Evolutionary conservation across 805 yeast genomes (phyloP), one percentile per base, ranked within the genome.

Genomic region (Starmerella geochares): DNA sequence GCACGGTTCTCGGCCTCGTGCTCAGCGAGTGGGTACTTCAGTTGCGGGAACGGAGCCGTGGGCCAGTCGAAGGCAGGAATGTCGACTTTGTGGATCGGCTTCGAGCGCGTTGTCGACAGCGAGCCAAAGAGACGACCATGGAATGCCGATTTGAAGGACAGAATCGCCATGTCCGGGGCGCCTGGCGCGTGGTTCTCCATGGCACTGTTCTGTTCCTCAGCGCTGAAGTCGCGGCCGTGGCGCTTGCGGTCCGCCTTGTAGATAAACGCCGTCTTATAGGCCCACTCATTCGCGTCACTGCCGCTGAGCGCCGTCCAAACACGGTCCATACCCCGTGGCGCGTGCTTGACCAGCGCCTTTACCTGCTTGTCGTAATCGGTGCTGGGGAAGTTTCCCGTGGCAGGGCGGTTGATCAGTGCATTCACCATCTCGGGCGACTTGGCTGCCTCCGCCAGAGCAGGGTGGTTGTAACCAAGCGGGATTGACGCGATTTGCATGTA

Each of bases 61-160:
- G 97, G 97, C 96, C 96, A 88, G 63, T 85, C 78, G 73, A 88
- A 88, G 6, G 95, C 80, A 54, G 97, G 97, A 70, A 90, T 64
- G 51, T 71, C 74, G 67, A 88, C 72, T 72, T 90, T 88, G 74
- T 88, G 97, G 60, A 90, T 77, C 58, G 96, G 95, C 73, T 86
- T 90, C 50, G 96, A 86, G 66, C 95, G 79, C 35, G 97, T 88
- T 57, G 86, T 79, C 6, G 95, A 83, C 39, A 85, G 87, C 49
- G 94, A 77, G 21, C 95, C 97, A 70, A 88, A 86, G 56, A 87
- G 70, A 69, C 97, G 80, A 57, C 97, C 97, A 66, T 88, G 97
- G 83, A 88, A 90, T 27, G 92, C 92, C 57, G 79, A 75, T 67
- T 80, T 80, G 70, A 88, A 88, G 4, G 96, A 86, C 58, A 90